Evolutionary conservation across 345 rosid genomes (phyloP).

Genomic region (Firmiana major): DNA sequence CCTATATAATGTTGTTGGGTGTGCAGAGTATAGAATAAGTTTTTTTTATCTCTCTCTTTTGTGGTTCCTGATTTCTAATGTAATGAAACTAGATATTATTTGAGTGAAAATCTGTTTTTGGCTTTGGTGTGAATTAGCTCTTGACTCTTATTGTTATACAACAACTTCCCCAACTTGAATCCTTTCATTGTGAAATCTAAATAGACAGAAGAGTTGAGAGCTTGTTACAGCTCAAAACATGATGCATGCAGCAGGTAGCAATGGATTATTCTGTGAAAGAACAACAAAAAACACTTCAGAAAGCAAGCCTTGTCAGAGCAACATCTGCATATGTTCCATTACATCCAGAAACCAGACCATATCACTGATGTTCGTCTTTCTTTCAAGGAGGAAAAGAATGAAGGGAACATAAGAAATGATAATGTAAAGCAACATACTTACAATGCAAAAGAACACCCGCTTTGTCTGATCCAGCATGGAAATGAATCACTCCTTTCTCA

Average conservation of each 20-base stretch:
- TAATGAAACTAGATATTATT: constrained; percentile 37
- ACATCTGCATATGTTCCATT: not conserved
- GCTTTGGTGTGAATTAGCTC: constrained; percentile 49
- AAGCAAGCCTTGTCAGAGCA: not conserved
- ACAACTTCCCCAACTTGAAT: not conserved
- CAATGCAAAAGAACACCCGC: not conserved
- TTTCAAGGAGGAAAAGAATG: not conserved
- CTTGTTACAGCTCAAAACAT: no score
- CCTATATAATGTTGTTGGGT: constrained; percentile 31
- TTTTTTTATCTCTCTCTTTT: constrained; percentile 6
- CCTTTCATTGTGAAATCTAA: constrained; percentile 12
- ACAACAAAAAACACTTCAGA: not conserved
- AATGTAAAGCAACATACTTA: constrained; percentile 18
- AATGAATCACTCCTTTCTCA: not conserved
- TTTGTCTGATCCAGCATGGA: constrained; percentile 7
- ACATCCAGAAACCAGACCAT: not conserved
- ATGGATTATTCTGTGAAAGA: not conserved
- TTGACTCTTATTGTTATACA: not conserved
- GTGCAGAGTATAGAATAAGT: constrained; percentile 59
- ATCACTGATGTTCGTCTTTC: not conserved
- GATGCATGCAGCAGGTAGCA: not conserved
- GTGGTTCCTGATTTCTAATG: constrained; percentile 40
- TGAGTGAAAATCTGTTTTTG: constrained; percentile 41
- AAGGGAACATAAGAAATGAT: constrained; percentile 1
- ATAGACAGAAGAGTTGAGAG: not conserved